Evolutionary conservation across 2,329 filamentous ascomycete species (phyloP), one percentile per base, ranked within the genome.

Genomic region (Cordyceps cicadae): DNA sequence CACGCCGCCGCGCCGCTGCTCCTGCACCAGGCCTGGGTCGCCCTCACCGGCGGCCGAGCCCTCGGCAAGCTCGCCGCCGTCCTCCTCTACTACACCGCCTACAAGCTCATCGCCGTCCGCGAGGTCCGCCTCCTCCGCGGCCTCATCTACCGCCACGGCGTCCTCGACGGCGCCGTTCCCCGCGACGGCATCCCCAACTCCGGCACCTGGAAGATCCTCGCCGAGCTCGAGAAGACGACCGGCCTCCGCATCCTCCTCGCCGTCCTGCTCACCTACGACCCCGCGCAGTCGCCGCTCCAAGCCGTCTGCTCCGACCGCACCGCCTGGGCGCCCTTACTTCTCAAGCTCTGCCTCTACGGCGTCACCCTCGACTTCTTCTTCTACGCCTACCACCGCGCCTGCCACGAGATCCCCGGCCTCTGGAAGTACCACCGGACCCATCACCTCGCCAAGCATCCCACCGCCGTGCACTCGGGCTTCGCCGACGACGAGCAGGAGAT

Each of bases 371-470:
- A 76, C 63, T 74, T 75, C 54, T 77, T 71, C 69, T 75, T 74
- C 66, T 75, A 75, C 65, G 65, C 70, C 67, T 77, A 76, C 61
- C 74, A 76, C 64, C 71, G 75, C 7, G 49, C 69, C n/a, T 76
- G 75, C 72, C 75, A 77, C 63, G 75, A 77, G 50, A 54, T 72
- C 17, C 65, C 67, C 26, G 61, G 57, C 1, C 69, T 77, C 8
- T 77, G 75, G 75, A 59, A 57, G 34, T 67, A 62, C 60, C 76
- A 78, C 67, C 72, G 75, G 52, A 77, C 75, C 0, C 76, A 78
- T 59, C 76, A 78, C 63, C 67, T 77, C 4, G 76, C 74, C 48
- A 77, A 77, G 61, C 75, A 77, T 56, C 75, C 75, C 3, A 76
- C 60, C 34, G 34, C 75, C 2, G 68, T 77, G 0, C 66, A 77